phyloP scores from a whole-genome alignment of 1,139 yeast genomes.

The Debaryomyces sp. region DNA sequence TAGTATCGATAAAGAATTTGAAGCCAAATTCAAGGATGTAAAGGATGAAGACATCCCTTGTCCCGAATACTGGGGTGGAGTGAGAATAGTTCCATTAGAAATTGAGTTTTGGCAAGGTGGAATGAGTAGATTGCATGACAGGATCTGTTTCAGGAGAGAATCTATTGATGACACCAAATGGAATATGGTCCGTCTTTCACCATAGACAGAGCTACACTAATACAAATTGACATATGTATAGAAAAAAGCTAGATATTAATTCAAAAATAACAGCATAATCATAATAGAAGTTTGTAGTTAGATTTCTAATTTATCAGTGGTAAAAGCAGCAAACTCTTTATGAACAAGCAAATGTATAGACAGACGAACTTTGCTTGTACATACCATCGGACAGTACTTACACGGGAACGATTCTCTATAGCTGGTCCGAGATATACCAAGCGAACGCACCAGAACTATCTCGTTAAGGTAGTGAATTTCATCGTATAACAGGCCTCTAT shows the following conservation, averaged over 20 bases:
- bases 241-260: background rate
- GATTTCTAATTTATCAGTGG: background rate
- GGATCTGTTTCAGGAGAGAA: constrained; percentile 73
- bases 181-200: constrained; percentile 73
- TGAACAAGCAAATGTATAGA: constrained; percentile 7
- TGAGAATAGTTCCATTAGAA: constrained; percentile 83
- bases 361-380: constrained; percentile 8
- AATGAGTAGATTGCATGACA: constrained; percentile 84
- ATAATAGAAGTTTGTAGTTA: background rate
- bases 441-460: background rate
- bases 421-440: background rate
- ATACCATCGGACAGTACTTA: background rate
- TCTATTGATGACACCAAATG: constrained; percentile 50
- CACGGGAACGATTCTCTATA: background rate
- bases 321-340: background rate
- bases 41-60: constrained; percentile 72
- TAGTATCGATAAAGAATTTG: constrained; percentile 45
- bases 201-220: constrained; percentile 41
- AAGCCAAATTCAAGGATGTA: constrained; percentile 59
- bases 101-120: constrained; percentile 99
- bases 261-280: background rate
- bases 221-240: background rate
- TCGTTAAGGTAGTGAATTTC: background rate
- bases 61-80: constrained; percentile 96
- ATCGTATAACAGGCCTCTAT: background rate